phyloP scores from a whole-genome alignment of 1,284 basidiomycete species.

The Pholiota adiposa region DNA sequence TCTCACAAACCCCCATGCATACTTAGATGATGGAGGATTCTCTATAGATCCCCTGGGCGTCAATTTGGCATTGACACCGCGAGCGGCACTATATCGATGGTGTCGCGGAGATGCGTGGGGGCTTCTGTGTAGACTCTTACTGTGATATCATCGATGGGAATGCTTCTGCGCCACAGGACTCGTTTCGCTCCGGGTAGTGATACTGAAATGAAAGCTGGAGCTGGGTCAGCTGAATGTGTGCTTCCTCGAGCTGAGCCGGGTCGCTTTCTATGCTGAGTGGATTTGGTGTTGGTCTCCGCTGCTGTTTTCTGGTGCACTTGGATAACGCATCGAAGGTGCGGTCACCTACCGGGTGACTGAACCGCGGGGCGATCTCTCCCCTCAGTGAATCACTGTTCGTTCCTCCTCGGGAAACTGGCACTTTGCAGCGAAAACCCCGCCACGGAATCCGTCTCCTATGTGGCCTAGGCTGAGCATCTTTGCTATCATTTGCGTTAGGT shows the following conservation, averaged over 20 bases:
- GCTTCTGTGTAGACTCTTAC: background rate
- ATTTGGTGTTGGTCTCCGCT: too few relatives aligned
- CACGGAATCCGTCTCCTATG: background rate
- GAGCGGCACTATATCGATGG: background rate
- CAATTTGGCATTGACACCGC: background rate
- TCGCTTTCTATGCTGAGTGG: too few relatives aligned
- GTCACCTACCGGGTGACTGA: background rate
- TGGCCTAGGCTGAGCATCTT: background rate
- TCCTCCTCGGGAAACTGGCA: background rate
- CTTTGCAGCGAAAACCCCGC: background rate
- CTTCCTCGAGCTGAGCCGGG: too few relatives aligned
- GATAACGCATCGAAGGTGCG: background rate
- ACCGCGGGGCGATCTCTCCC: background rate
- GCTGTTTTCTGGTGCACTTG: background rate
- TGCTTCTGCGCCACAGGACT: background rate
- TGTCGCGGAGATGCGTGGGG: background rate
- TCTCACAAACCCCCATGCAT: background rate
- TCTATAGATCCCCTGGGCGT: background rate
- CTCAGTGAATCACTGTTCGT: background rate
- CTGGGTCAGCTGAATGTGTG: background rate
- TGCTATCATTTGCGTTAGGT: background rate
- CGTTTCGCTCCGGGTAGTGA: background rate
- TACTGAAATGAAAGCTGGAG: background rate
- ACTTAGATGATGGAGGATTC: background rate
- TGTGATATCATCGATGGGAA: background rate